A percentile compares a stretch with the other conserved stretches of the same genome.
These are phyloP conservation scores for Salpingoeca rosetta DNA, from an alignment of 78 protist species.

Conservation along the genomic window DNA sequence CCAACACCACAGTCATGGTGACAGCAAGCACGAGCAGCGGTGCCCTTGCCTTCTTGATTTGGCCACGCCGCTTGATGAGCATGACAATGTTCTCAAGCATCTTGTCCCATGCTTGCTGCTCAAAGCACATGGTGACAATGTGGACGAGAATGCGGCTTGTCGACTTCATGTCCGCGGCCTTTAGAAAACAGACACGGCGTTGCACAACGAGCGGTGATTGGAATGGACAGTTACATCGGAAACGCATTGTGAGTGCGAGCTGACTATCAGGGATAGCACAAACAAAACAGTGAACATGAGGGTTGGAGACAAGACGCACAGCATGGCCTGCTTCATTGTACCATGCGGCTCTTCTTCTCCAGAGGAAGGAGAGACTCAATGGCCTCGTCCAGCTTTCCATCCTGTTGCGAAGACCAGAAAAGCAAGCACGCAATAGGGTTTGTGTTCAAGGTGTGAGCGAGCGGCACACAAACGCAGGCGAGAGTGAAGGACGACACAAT, in stretches of 20 bases:
- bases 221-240: no score
- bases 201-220: neutral
- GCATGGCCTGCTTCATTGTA: neutral
- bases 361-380: neutral
- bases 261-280: no score
- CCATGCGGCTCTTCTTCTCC: constrained; percentile 16
- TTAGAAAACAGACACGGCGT: neutral
- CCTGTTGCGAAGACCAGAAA: no score
- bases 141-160: constrained; percentile 1
- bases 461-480: neutral
- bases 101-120: constrained; percentile 3
- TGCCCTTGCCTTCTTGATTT: constrained; percentile 26
- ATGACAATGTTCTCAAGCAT: constrained; percentile 12
- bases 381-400: constrained; percentile 9
- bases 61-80: constrained; percentile 29
- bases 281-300: neutral
- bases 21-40: no score
- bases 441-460: neutral
- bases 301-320: neutral
- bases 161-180: constrained; percentile 19
- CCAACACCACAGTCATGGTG: no score
- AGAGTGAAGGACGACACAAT: no score
- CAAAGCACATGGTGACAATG: constrained; percentile 17
- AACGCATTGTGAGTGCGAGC: no score
- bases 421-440: neutral